Conservation (phyloP, 2,329 filamentous ascomycete species). For the Trichoderma guizhouense region DNA sequence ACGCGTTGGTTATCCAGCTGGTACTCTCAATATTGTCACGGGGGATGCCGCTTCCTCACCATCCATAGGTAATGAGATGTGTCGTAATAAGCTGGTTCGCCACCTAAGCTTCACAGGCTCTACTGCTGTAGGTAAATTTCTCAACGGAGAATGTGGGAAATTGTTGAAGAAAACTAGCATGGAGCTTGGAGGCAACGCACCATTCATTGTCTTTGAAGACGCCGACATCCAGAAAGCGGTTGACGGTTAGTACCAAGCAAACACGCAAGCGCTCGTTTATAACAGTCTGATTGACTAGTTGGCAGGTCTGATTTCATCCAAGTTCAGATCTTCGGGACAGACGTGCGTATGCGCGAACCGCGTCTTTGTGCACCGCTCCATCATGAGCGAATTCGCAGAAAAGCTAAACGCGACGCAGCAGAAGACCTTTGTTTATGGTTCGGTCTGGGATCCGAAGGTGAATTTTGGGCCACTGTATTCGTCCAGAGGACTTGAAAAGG, state of each 20-base stretch:
- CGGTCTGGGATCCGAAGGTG: conserved; percentile 45
- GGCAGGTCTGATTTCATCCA: neutral
- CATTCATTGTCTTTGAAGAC: conserved; percentile 24
- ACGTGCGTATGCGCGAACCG: neutral
- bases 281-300: neutral
- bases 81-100: neutral
- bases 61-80: neutral
- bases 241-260: neutral
- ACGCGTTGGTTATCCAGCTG: conserved; percentile 67
- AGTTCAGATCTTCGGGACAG: neutral
- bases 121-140: neutral
- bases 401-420: neutral
- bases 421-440: neutral
- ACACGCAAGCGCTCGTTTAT: neutral
- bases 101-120: neutral
- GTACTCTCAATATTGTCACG: conserved; percentile 55
- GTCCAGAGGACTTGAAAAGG: conserved; percentile 52
- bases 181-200: neutral
- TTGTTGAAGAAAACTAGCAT: neutral
- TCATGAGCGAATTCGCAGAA: neutral
- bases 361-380: neutral
- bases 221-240: neutral
- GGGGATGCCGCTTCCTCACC: conserved; percentile 30
- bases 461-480: conserved; percentile 66
- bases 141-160: neutral